Conservation (phyloP, 441 rosid species). For the Metrosideros polymorpha region DNA sequence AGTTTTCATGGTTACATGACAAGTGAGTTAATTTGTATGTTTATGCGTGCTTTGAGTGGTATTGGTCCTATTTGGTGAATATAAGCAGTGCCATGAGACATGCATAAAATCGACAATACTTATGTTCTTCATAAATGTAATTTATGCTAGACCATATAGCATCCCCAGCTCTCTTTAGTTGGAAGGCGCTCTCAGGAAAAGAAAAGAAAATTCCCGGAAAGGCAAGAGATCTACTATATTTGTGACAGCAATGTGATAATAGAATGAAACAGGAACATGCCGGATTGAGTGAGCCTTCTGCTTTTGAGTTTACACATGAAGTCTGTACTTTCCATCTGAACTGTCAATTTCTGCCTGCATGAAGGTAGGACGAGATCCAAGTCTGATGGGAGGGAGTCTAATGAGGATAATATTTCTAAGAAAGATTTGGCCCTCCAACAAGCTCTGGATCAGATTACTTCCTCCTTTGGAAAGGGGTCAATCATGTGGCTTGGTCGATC, state of each 20-base stretch:
- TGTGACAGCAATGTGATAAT: neutral
- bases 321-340: neutral
- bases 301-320: neutral
- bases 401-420: slow-evolving; percentile 63
- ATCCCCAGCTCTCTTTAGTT: neutral
- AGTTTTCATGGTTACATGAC: neutral
- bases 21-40: neutral
- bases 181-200: neutral
- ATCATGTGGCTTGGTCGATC: slow-evolving; percentile 96
- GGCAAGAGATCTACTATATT: neutral
- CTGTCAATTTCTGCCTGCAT: neutral
- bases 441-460: slow-evolving; percentile 83
- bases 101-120: neutral
- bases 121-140: neutral
- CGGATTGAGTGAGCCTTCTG: neutral
- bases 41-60: neutral
- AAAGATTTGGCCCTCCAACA: slow-evolving; percentile 87
- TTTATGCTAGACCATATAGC: neutral
- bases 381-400: slow-evolving; percentile 68
- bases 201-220: neutral
- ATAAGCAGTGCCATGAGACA: neutral
- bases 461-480: slow-evolving; percentile 78
- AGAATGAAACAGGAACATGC: neutral
- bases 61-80: neutral
- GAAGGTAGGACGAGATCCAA: slow-evolving; percentile 60